Conservation (phyloP, 257 asterid species). For the Apocynum venetum region DNA sequence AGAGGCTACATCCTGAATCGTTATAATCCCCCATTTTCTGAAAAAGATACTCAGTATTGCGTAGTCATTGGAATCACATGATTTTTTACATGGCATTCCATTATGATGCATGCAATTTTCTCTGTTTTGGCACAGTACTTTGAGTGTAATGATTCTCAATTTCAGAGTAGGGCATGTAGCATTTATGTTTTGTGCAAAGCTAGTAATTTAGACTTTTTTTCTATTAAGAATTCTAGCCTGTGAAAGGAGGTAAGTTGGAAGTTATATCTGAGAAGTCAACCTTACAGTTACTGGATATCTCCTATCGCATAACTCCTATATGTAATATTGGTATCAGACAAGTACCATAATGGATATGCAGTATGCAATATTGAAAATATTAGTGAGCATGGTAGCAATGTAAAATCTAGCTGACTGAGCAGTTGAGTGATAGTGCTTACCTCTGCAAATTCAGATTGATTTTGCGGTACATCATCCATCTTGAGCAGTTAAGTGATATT, state of each 20-base stretch:
- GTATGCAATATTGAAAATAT: not conserved
- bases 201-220: not conserved
- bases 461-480: constrained; percentile 19
- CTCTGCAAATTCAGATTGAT: not conserved
- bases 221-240: no score
- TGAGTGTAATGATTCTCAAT: not conserved
- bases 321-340: not conserved
- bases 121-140: not conserved
- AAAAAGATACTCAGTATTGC: not conserved
- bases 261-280: not conserved
- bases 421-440: constrained; percentile 14
- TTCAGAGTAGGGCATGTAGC: not conserved
- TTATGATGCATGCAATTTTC: not conserved
- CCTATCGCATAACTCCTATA: not conserved
- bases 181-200: not conserved
- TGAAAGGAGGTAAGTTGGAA: not conserved
- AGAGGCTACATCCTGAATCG: not conserved
- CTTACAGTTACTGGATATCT: not conserved
- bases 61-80: not conserved
- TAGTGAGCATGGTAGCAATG: not conserved
- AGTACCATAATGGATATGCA: not conserved
- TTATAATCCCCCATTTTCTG: not conserved
- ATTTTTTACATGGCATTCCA: not conserved
- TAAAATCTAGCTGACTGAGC: not conserved
- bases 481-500: not conserved